Conservation (phyloP, 495 filamentous ascomycete species). For the Trichoderma reesei region DNA sequence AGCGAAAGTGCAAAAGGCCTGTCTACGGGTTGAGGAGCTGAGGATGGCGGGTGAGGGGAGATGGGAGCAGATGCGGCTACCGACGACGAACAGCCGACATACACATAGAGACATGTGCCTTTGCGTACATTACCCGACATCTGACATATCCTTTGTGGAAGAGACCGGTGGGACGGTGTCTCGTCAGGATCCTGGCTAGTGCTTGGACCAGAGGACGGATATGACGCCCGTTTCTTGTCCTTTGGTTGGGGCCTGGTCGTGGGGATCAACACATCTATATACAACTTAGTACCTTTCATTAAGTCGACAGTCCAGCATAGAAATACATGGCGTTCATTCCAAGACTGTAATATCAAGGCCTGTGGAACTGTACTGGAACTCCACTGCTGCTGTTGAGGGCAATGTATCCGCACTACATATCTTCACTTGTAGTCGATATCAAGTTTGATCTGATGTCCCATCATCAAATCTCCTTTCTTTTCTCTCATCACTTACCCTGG, state of each 20-base stretch:
- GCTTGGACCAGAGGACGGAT: neutral
- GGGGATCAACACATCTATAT: neutral
- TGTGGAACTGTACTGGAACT: too few relatives aligned
- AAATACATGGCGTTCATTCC: conserved; percentile 1
- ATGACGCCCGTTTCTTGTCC: neutral
- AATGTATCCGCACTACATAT: too few relatives aligned
- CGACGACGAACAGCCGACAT: neutral
- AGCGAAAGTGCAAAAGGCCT: too few relatives aligned
- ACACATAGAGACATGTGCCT: neutral
- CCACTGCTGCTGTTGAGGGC: too few relatives aligned
- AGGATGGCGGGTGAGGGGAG: neutral
- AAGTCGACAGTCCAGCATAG: conserved; percentile 4
- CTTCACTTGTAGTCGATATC: too few relatives aligned
- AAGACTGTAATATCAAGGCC: too few relatives aligned
- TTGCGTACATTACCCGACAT: neutral
- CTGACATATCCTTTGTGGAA: neutral
- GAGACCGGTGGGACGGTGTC: neutral
- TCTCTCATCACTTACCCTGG: too few relatives aligned
- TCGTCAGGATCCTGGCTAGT: neutral
- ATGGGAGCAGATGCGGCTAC: neutral
- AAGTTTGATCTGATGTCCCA: too few relatives aligned
- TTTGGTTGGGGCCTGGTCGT: neutral
- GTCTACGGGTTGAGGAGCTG: neutral
- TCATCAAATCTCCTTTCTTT: too few relatives aligned
- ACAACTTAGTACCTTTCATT: neutral